Evolutionary conservation across 2,329 filamentous ascomycete genomes (phyloP), one percentile per base, ranked within the genome.

Genomic region (Monosporascus sp.): DNA sequence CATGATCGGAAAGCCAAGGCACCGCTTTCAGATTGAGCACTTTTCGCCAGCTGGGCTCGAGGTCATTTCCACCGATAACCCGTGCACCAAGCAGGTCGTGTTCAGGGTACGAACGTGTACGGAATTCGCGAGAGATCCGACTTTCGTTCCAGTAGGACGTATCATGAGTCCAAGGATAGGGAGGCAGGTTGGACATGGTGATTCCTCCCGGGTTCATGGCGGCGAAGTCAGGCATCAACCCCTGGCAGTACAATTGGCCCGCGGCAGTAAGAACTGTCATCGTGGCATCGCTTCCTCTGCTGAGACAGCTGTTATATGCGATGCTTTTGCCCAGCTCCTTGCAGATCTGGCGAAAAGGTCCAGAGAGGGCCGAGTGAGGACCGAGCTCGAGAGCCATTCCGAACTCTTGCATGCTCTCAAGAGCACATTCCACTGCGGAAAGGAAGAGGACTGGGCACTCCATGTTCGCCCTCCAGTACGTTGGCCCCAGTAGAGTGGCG

Each of bases 1-100:
- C 64, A 55, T 82, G 76, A 44, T 77, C 72, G 0, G 58, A 55
- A 2, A 79, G 51, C 78, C 78, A 81, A 0, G 74, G 70, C 0
- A 71, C 53, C 26, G 78, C 68, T 0, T 64, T 62, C 1, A 72
- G 51, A 2, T 65, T 61, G 1, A 79, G 57, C 2, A 74, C 44
- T 43, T 74, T 75, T 1, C 73, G 61, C 73, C 74, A 81, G 0
- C 55, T 49, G 0, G 74, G 73, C 9, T 71, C 62, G 1, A 65
- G 35, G 11, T 60, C 55, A 7, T 61, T 53, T 35, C 63, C 63
- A 52, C 73, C 72, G 28, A 61, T 50, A 24, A 65, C 51, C 2
- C 65, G 65, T 2, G 44, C 40, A 9, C 70, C 71, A 0, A 73
- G 54, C 0, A 70, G 57, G 6, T 70, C 65, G 14, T 67, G 65